phyloP scores from a whole-genome alignment of 257 asterid species.

The Primulina tabacum region DNA sequence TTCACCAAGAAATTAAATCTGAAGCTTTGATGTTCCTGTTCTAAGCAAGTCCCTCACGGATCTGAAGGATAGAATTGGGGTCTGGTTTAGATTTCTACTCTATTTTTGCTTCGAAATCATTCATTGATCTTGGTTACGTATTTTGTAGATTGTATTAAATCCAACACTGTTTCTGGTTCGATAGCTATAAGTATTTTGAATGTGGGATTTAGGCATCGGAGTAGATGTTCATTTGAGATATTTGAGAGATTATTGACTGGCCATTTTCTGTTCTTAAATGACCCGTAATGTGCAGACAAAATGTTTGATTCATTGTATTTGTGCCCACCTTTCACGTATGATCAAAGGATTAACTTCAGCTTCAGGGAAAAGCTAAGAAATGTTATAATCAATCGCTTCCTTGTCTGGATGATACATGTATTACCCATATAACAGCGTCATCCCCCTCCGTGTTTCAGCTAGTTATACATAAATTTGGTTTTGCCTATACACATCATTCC shows the following conservation, averaged over 20 bases:
- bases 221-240: background rate
- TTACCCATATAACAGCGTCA: background rate
- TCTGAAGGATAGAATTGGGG: conserved; percentile 12
- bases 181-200: no score
- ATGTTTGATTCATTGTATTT: background rate
- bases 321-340: background rate
- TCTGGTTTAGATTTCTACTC: background rate
- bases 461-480: background rate
- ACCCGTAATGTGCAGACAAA: background rate
- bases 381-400: background rate
- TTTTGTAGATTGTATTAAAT: background rate
- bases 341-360: background rate
- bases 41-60: conserved; percentile 5
- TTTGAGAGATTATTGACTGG: background rate
- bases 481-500: background rate
- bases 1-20: background rate
- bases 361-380: background rate
- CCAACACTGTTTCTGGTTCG: background rate
- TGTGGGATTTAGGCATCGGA: background rate
- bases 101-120: background rate
- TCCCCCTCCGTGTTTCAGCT: background rate
- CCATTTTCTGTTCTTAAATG: background rate
- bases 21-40: background rate
- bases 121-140: no score
- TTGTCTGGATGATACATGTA: background rate